Base-by-base conservation (phyloP, 2,329 filamentous ascomycete species). In the Fusarium sp. region DNA sequence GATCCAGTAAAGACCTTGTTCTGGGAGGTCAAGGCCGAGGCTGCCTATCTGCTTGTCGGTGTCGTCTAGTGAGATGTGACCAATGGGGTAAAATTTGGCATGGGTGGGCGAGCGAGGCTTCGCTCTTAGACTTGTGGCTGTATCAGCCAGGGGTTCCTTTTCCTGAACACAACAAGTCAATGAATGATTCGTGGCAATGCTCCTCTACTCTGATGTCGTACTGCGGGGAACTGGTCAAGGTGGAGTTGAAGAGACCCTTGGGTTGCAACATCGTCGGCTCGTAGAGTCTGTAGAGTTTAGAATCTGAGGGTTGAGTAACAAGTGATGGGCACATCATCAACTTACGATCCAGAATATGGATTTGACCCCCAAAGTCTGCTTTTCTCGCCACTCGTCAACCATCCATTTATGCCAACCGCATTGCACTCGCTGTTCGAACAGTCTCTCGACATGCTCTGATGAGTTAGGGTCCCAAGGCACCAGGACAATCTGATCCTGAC, bases 321-420 rank as follows among this genome's bases (percentile, higher is more conserved):
- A 7, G n/a, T 6, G 3, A 7, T 9, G 13, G 13, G 13, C 7
- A 10, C 9, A 0, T 3, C 6, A 8, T 10, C 9, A 11, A 49
- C 62, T 32, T 27, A 68, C 68, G 11, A 70, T 70, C 68, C 68
- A 70, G n/a, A 62, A 70, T 3, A 70, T 61, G 4, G 65, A 70
- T 15, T 70, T 70, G 2, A 21, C 35, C 1, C 68, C 68, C 4
- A 23, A 33, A 3, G 23, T 44, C 14, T 70, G 68, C 14, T 61
- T 59, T 6, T 41, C 17, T 14, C 31, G 55, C 68, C 68, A 70
- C 2, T 47, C 33, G 3, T 62, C 51, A 8, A 70, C 41, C 4
- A 61, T 37, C 1, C 65, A 46, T 9, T 38, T 23, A 13, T 70
- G 53, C 68, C 68, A 70, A 1, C 68, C 68, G 9, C 68, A 70